phyloP scores from a whole-genome alignment of 2,329 filamentous ascomycete genomes.

The Cucurbitaria berberidis region DNA sequence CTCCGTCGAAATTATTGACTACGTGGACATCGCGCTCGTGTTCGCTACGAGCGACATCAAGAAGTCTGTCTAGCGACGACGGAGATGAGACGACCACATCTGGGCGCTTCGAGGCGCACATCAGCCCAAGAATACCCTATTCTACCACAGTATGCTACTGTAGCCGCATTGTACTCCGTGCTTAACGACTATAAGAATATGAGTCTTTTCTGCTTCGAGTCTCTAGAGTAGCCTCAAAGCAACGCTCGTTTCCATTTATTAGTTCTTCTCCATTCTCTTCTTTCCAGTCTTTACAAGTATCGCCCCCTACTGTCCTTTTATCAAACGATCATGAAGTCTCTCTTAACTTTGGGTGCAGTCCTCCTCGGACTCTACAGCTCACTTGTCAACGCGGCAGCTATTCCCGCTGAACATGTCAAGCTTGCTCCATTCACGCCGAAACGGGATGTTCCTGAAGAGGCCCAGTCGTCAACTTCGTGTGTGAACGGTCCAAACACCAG shows the following conservation, averaged over 20 bases:
- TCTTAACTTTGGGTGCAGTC: slow-evolving; percentile 22
- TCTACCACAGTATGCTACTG: background rate
- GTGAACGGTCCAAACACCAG: slow-evolving; percentile 46
- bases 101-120: background rate
- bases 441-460: slow-evolving; percentile 18
- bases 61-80: background rate
- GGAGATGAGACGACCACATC: background rate
- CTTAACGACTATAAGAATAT: slow-evolving; percentile 3
- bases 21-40: background rate
- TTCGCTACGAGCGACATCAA: background rate
- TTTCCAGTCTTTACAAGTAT: slow-evolving; percentile 11
- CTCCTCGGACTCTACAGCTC: slow-evolving; percentile 26
- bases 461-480: slow-evolving; percentile 20
- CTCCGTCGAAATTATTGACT: background rate
- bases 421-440: slow-evolving; percentile 13
- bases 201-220: background rate
- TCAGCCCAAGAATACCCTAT: background rate
- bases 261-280: slow-evolving; percentile 2
- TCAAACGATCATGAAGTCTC: slow-evolving; percentile 29
- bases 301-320: slow-evolving; percentile 2
- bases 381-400: slow-evolving; percentile 21
- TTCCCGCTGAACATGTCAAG: slow-evolving; percentile 22
- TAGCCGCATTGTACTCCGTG: background rate
- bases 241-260: background rate
- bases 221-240: slow-evolving; percentile 6